A percentile compares a stretch with the other conserved stretches of the same genome.
phyloP scores from a whole-genome alignment of 768 basidiomycete genomes.

The Russula compacta region DNA sequence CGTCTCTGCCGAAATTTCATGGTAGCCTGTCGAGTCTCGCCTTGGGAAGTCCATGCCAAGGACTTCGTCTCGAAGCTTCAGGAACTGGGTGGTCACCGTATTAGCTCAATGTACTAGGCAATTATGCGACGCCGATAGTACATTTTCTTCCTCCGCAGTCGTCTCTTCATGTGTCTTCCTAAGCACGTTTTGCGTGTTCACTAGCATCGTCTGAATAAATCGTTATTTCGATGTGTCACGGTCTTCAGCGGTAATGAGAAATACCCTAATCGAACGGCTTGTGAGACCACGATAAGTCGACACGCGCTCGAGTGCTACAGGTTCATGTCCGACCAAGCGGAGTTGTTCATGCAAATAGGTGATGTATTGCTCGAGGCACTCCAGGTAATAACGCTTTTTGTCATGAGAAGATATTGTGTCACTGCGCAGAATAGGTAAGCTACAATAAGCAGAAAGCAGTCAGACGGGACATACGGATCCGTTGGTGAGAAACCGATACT shows the following conservation, averaged over 20 bases:
- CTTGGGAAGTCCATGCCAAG: constrained; percentile 4
- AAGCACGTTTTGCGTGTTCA: constrained; percentile 56
- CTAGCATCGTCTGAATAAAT: constrained; percentile 48
- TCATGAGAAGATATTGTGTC: constrained; percentile 74
- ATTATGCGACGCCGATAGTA: constrained; percentile 22
- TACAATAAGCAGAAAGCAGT: neutral
- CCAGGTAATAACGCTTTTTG: constrained; percentile 66
- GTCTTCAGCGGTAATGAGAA: constrained; percentile 9
- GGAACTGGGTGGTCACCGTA: constrained; percentile 14
- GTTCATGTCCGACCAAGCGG: constrained; percentile 37
- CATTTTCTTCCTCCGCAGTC: constrained; percentile 47
- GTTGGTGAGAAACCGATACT: constrained; percentile 49
- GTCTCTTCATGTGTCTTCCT: constrained; percentile 42
- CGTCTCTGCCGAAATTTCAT: neutral
- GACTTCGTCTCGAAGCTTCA: constrained; percentile 18
- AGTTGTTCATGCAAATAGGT: constrained; percentile 56
- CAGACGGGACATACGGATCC: constrained; percentile 42
- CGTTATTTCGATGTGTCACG: neutral
- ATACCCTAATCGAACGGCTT: constrained; percentile 56
- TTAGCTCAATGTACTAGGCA: neutral
- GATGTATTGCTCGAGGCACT: constrained; percentile 65
- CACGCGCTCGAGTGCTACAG: constrained; percentile 42
- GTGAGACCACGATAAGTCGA: constrained; percentile 44
- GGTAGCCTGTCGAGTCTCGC: constrained; percentile 4
- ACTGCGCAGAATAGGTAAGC: constrained; percentile 26